A percentile compares a stretch with the other conserved stretches of the same genome.
Conservation (phyloP, 179 eudicot genomes). For the Drosera spatulata region DNA sequence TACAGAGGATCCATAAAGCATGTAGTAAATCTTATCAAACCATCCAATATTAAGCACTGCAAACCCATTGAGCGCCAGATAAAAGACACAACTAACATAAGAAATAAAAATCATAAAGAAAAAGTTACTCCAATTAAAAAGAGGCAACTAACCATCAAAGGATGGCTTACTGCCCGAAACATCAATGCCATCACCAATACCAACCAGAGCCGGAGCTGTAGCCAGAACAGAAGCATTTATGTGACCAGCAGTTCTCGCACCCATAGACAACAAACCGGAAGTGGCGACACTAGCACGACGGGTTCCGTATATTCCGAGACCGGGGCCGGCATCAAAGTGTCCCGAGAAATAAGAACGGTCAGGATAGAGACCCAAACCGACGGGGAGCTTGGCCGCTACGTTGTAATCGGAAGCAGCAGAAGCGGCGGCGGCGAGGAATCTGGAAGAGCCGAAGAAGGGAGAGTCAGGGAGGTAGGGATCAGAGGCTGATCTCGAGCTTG, state of each 20-base stretch:
- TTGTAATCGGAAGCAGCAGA: conserved; percentile 1
- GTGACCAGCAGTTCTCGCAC: background rate
- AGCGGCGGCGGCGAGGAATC: conserved; percentile 6
- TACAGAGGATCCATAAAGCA: too few relatives aligned
- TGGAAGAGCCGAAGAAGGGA: background rate
- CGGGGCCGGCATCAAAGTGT: background rate
- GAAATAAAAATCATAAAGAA: background rate
- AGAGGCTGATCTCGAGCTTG: conserved; percentile 10
- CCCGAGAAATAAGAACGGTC: background rate
- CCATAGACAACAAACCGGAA: background rate
- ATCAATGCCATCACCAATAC: conserved; percentile 5
- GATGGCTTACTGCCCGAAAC: conserved; percentile 13
- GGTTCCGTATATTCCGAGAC: background rate
- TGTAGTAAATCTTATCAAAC: too few relatives aligned
- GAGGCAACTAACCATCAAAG: conserved; percentile 12
- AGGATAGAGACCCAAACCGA: conserved; percentile 1
- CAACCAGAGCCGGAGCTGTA: conserved; percentile 5
- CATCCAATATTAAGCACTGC: too few relatives aligned
- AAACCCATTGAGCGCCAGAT: too few relatives aligned
- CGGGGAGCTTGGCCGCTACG: conserved; percentile 1
- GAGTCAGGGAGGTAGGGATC: conserved; percentile 5
- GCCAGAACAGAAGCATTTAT: conserved; percentile 1
- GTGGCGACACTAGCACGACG: background rate
- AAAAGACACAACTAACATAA: too few relatives aligned
- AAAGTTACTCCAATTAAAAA: background rate